These are phyloP conservation scores for Mycothermus thermophilus DNA, from an alignment of 495 filamentous ascomycete genomes.

Conservation along the genomic window DNA sequence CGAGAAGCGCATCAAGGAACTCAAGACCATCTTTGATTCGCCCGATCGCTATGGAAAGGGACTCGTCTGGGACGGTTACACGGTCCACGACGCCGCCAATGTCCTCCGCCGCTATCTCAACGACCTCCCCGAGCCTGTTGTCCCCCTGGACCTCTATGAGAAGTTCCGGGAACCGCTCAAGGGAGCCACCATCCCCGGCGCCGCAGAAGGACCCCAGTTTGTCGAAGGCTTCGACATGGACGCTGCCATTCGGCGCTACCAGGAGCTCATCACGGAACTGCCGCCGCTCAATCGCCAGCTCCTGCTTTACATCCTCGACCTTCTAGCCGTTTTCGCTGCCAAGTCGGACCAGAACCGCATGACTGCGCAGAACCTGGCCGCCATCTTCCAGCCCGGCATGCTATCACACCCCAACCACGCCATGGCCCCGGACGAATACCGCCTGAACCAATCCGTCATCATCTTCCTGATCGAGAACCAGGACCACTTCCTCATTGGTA, in stretches of 20 bases:
- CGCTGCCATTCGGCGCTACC: constrained; percentile 68
- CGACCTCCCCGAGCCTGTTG: constrained; percentile 87
- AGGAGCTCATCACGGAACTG: constrained; percentile 80
- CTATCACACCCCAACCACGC: constrained; percentile 88
- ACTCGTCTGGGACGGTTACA: constrained; percentile 93
- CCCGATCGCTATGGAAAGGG: constrained; percentile 96
- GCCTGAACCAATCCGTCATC: constrained; percentile 88
- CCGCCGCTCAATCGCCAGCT: constrained; percentile 90
- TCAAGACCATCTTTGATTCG: constrained; percentile 82
- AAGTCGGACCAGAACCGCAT: constrained; percentile 96
- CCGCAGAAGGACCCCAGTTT: constrained; percentile 45
- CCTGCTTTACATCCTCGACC: constrained; percentile 89
- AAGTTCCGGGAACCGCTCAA: constrained; percentile 75
- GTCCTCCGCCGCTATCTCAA: constrained; percentile 92
- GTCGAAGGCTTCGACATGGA: constrained; percentile 57
- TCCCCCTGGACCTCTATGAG: constrained; percentile 88
- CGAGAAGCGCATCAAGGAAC: constrained; percentile 95
- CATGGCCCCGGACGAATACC: constrained; percentile 87
- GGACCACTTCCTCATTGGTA: constrained; percentile 79
- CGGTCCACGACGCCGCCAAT: constrained; percentile 96
- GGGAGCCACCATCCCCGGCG: constrained; percentile 59
- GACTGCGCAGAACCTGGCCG: constrained; percentile 87
- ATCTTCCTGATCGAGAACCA: constrained; percentile 98
- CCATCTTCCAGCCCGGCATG: constrained; percentile 95
- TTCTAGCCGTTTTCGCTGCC: constrained; percentile 95